Percentiles rank a stretch among this genome's conserved stretches.
These are phyloP conservation scores for Candida xiaguanensis DNA, from an alignment of 805 yeast genomes.

Conservation along the genomic window DNA sequence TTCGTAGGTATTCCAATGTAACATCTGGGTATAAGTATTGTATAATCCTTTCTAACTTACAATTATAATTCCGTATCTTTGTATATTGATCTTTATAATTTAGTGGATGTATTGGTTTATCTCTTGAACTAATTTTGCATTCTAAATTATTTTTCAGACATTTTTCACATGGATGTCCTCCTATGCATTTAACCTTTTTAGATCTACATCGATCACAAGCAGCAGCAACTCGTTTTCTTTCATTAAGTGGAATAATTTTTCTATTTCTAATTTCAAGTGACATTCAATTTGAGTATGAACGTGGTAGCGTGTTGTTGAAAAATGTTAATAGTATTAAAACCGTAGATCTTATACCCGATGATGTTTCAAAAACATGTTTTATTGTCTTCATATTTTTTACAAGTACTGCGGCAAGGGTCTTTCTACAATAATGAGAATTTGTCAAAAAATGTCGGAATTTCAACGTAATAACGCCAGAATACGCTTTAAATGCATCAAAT, in stretches of 20 bases:
- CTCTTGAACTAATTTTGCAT: slow-evolving; percentile 11
- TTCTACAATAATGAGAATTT: too few species aligned
- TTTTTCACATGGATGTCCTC: slow-evolving; percentile 9
- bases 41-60: slow-evolving; percentile 14
- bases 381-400: too few species aligned
- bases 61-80: slow-evolving; percentile 9
- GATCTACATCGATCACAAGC: slow-evolving; percentile 12
- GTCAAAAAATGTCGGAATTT: too few species aligned
- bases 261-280: slow-evolving; percentile 6
- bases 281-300: background rate
- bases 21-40: slow-evolving; percentile 11
- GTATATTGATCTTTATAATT: slow-evolving; percentile 7
- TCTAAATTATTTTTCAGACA: slow-evolving; percentile 4
- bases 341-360: too few species aligned
- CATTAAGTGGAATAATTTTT: slow-evolving; percentile 6
- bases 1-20: slow-evolving; percentile 9
- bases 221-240: slow-evolving; percentile 6
- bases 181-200: slow-evolving; percentile 8
- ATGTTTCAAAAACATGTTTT: too few species aligned
- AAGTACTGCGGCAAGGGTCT: too few species aligned
- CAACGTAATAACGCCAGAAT: too few species aligned
- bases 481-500: too few species aligned
- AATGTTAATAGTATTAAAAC: too few species aligned
- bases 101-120: slow-evolving; percentile 8
- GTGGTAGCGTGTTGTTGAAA: too few species aligned